A percentile compares a stretch with the other conserved stretches of the same genome.
Conservation (phyloP, 2,329 filamentous ascomycete genomes). For the Monilinia vaccinii-corymbosi region DNA sequence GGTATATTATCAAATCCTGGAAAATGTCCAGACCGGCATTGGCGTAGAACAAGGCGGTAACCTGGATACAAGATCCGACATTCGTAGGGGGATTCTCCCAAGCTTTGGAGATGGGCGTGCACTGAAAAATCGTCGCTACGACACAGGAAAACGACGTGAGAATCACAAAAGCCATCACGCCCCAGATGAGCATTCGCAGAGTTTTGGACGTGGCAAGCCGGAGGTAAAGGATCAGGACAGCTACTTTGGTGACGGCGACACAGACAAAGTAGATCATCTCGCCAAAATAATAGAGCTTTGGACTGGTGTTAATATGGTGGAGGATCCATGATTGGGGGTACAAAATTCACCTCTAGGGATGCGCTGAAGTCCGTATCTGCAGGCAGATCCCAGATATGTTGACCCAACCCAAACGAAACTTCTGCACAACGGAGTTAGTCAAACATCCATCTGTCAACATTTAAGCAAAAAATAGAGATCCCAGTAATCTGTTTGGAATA, state of each 20-base stretch:
- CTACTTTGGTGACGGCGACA: not conserved
- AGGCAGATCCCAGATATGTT: conserved; percentile 2
- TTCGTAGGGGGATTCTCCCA: not conserved
- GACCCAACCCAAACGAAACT: conserved; percentile 4
- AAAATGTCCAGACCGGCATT: conserved; percentile 4
- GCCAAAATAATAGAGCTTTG: conserved; percentile 4
- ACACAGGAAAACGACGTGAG: not conserved
- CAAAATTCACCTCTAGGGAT: conserved; percentile 2
- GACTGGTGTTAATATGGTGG: not conserved
- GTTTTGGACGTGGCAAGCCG: not conserved
- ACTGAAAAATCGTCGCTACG: conserved; percentile 3
- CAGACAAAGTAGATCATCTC: conserved; percentile 1
- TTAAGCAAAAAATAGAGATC: not conserved
- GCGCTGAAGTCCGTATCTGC: not conserved
- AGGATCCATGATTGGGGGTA: not conserved
- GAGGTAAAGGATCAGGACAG: conserved; percentile 2
- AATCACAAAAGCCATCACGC: not conserved
- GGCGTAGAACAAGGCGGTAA: conserved; percentile 1
- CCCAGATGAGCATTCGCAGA: not conserved
- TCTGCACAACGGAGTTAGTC: not conserved
- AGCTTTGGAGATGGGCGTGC: not conserved
- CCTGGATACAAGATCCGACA: not conserved
- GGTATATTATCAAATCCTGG: not conserved
- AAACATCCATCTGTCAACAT: not conserved
- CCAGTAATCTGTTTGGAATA: not conserved